Evolutionary conservation across 768 basidiomycete species (phyloP).

Genomic region (Trametes punicea): DNA sequence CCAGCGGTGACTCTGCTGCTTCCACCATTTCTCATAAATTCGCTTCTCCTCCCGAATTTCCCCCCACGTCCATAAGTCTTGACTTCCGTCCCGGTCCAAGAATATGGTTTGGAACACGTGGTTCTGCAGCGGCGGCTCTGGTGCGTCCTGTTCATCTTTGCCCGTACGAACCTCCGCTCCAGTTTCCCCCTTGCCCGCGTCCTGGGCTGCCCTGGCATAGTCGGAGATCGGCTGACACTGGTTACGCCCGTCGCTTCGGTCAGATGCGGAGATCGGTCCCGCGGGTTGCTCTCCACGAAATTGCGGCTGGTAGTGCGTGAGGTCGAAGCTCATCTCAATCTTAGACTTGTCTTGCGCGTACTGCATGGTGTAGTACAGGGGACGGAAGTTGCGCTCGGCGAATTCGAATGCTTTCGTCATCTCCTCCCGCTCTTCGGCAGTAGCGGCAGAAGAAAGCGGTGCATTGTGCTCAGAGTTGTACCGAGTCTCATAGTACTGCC

Average conservation of each 20-base stretch:
- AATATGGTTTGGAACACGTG: slow-evolving; percentile 54
- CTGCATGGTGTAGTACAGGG: slow-evolving; percentile 45
- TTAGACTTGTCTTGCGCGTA: slow-evolving; percentile 42
- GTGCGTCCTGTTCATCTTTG: slow-evolving; percentile 17
- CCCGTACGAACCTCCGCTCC: slow-evolving; percentile 20
- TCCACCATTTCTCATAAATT: slow-evolving; percentile 50
- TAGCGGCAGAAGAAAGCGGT: slow-evolving; percentile 17
- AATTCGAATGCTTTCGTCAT: slow-evolving; percentile 33
- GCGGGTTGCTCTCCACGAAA: slow-evolving; percentile 32
- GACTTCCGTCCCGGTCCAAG: slow-evolving; percentile 40
- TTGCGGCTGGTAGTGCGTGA: slow-evolving; percentile 47
- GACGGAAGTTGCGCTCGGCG: slow-evolving; percentile 39
- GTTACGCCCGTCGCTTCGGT: slow-evolving; percentile 23
- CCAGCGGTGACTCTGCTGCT: slow-evolving; percentile 51
- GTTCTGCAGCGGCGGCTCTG: slow-evolving; percentile 33
- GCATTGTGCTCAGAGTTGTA: slow-evolving; percentile 35
- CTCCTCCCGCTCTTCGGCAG: slow-evolving; percentile 27
- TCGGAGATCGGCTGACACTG: slow-evolving; percentile 16
- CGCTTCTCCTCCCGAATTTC: slow-evolving; percentile 39
- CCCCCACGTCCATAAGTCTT: slow-evolving; percentile 40
- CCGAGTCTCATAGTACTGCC: slow-evolving; percentile 39
- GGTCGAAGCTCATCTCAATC: slow-evolving; percentile 52
- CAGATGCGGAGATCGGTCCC: slow-evolving; percentile 20
- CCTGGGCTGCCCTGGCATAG: slow-evolving; percentile 7
- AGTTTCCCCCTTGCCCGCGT: slow-evolving; percentile 4